Conservation (phyloP, 805 yeast genomes). For the Osmozyma mogii region DNA sequence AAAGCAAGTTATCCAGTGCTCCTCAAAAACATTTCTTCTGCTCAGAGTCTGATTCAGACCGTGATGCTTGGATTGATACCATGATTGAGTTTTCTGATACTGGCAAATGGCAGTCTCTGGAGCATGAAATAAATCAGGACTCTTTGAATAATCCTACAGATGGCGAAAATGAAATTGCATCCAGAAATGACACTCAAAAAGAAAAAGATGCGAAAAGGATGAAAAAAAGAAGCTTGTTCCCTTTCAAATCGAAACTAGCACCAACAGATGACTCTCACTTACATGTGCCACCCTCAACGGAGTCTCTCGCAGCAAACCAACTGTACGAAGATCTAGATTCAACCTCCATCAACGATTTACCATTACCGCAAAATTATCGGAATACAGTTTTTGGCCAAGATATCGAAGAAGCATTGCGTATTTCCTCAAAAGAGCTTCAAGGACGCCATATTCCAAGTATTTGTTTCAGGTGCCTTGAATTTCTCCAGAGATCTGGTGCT, state of each 20-base stretch:
- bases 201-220: conserved; percentile 33
- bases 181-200: too few species aligned
- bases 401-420: conserved; percentile 39
- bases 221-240: conserved; percentile 54
- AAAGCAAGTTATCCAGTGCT: conserved; percentile 22
- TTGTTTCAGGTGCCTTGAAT: conserved; percentile 66
- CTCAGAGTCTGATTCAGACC: conserved; percentile 70
- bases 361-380: too few species aligned
- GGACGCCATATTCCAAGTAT: conserved; percentile 62
- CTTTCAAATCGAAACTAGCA: conserved; percentile 34
- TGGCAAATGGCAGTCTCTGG: too few species aligned
- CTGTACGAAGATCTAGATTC: too few species aligned
- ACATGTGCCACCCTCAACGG: background rate
- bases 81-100: conserved; percentile 27
- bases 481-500: conserved; percentile 57
- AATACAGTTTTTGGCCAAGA: conserved; percentile 60
- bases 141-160: too few species aligned
- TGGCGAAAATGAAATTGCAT: too few species aligned
- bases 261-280: background rate
- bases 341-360: too few species aligned
- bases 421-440: conserved; percentile 42
- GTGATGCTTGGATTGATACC: conserved; percentile 61
- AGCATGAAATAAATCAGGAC: too few species aligned
- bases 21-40: conserved; percentile 58
- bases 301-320: conserved; percentile 11